Evolutionary conservation across 768 basidiomycete genomes (phyloP), one percentile per base, ranked within the genome.

Genomic region (Mycena crocata): DNA sequence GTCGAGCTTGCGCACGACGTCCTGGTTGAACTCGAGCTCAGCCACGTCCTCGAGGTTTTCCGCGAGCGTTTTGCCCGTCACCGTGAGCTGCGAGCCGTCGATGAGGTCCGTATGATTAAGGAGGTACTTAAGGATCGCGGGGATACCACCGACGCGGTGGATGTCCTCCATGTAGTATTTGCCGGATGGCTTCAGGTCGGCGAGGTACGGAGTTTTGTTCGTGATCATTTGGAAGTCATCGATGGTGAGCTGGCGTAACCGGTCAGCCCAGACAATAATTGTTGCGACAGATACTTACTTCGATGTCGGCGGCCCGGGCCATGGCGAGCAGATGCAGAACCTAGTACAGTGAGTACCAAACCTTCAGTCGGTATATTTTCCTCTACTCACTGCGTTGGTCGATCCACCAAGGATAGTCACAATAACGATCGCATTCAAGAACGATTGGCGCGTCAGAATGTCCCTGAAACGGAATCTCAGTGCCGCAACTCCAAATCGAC

Each of bases 141-240:
- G 95, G 57, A 95, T 87, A 62, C 94, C 94, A 31, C 95, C 94
- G 63, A 92, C 88, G 67, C 85, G 88, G 82, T 96, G 94, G 49
- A 96, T 84, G 72, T 96, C 94, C 77, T 95, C 91, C 93, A 96
- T 95, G 73, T 91, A 89, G 77, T 94, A 96, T 80, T 88, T 88
- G 28, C 93, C 94, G 9, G 93, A 93, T 19, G 93, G 93, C 80
- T 89, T 93, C 66, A 96, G 83, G 73, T 96, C 92, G n/a, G 91
- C 92, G 6, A 96, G 86, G 76, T 89, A 93, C 12, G 94, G 95
- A 0, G 94, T 93, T 71, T 83, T 89, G 78, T 95, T 87, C 12
- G 91, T 87, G 39, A 95, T 85, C 66, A 77, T 82, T 78, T 95
- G 93, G 84, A 96, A 96, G 77, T 96, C 94, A 64, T 96, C 94